Evolutionary conservation across 2,329 filamentous ascomycete species (phyloP), one percentile per base, ranked within the genome.

Genomic region (Colletotrichum ledebouriae): DNA sequence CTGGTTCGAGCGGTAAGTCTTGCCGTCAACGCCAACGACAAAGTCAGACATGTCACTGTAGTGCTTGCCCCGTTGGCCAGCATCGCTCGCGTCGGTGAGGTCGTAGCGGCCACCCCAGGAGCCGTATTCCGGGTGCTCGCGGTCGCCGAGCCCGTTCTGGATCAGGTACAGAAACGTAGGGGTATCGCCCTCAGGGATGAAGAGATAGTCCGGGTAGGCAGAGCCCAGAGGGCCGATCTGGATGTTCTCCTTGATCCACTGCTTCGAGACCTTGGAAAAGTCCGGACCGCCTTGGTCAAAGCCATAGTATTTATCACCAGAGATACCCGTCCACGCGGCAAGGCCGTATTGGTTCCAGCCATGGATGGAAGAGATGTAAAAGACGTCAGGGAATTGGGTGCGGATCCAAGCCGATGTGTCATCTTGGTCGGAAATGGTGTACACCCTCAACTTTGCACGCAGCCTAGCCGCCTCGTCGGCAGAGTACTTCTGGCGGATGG

Each of bases 371-470:
- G 77, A 78, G 63, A 89, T 87, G 73, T 87, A 89, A 72, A 86
- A 84, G 7, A 89, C 73, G 37, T 85, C 81, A 0, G 87, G 85
- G 66, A 83, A 89, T 3, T 79, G 81, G 47, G 78, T 76, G 22
- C 87, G 83, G 47, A 89, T 85, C 86, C 86, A 89, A 0, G 81
- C 76, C 0, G 85, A 86, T 0, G 84, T 83, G 63, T 89, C 83
- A 70, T 89, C 87, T 71, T 89, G 87, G 71, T 89, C 87, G 6
- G 85, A 87, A 62, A 89, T 87, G 46, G 86, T 77, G 73, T 87
- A 87, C 3, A 87, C 79, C 6, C 85, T 77, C 9, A 87, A 73
- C 67, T 82, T 83, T 2, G 77, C 71, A 2, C 79, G 75, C 29
- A 86, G 75, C 1, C 67, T 67, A 0, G 76, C 74, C 1, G 80